Evolutionary conservation across 2,329 filamentous ascomycete species (phyloP), one percentile per base, ranked within the genome.

Genomic region (Paraphoma sp.): DNA sequence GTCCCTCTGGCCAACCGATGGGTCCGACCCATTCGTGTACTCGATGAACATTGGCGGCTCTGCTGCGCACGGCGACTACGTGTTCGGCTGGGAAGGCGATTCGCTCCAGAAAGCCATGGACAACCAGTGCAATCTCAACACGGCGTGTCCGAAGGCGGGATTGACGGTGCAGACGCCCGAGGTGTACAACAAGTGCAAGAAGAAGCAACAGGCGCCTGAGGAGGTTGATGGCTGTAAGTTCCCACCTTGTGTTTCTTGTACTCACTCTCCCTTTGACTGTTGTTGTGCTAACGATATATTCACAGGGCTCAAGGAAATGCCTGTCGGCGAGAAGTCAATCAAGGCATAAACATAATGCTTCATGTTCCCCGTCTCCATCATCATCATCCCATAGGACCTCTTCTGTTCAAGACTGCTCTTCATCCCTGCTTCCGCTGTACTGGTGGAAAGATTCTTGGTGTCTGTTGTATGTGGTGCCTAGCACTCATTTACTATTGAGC

Each of bases 51-150:
- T 74, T 31, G 71, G 71, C 57, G 71, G 71, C 42, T 41, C 70
- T 17, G 71, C 70, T 36, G 71, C 71, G 23, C 71, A 73, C 55
- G 71, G 60, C 29, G 78, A 80, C 62, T 80, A 80, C 61, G 75
- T 80, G 33, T 74, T 77, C 5, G 76, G 75, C 51, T 82, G 79
- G 78, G 77, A 81, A 63, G 80, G 76, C 30, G 79, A 80, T 56
- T 72, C 76, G 29, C 76, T 80, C 36, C 76, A 79, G 60, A 71
- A 73, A 29, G 76, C 77, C 9, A 76, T 78, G 73, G 76, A 79
- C 58, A 75, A 74, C 48, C 60, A 69, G 45, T 80, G 78, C 67
- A 71, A 75, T 48, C 71, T 76, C 57, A 73, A 74, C 62, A 62
- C 46, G 1, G 67, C 64, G 9, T 74, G 71, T 59, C 65, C 71